phyloP scores from a whole-genome alignment of 805 yeast genomes.

The Wickerhamiella musiphila region DNA sequence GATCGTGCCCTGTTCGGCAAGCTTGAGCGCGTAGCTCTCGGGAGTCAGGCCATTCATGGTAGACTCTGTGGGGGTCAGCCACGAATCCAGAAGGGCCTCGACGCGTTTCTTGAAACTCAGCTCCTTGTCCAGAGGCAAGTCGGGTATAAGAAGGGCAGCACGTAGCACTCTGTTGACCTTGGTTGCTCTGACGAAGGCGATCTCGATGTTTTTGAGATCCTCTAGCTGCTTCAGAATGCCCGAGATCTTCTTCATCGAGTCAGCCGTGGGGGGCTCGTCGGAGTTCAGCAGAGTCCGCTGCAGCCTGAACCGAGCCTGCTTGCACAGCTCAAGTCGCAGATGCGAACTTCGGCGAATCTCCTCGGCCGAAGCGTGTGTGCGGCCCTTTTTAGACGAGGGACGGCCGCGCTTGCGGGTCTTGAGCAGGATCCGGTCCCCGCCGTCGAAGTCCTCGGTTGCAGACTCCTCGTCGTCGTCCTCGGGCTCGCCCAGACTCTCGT shows the following conservation, averaged over 20 bases:
- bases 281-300: constrained; percentile 10
- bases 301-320: constrained; percentile 6
- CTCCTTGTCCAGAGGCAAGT: constrained; percentile 2
- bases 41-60: constrained; percentile 16
- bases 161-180: constrained; percentile 11
- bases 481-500: constrained; percentile 2
- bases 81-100: constrained; percentile 4
- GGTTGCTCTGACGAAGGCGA: constrained; percentile 12
- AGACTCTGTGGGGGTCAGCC: constrained; percentile 13
- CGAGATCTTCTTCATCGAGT: constrained; percentile 3
- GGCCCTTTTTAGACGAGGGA: constrained; percentile 1
- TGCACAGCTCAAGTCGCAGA: constrained; percentile 7
- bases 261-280: constrained; percentile 1
- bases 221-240: constrained; percentile 6
- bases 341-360: constrained; percentile 5
- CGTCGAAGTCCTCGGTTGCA: constrained; percentile 16
- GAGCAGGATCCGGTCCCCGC: constrained; percentile 19
- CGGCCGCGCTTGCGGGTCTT: constrained; percentile 7
- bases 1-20: not conserved
- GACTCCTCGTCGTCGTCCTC: constrained; percentile 2
- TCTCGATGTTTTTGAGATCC: constrained; percentile 10
- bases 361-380: not conserved
- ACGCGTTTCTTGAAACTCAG: constrained; percentile 2
- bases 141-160: constrained; percentile 1
- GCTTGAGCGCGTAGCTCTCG: constrained; percentile 1